Conservation (phyloP, 139 green algal genomes). For the Marvania coccoides region DNA sequence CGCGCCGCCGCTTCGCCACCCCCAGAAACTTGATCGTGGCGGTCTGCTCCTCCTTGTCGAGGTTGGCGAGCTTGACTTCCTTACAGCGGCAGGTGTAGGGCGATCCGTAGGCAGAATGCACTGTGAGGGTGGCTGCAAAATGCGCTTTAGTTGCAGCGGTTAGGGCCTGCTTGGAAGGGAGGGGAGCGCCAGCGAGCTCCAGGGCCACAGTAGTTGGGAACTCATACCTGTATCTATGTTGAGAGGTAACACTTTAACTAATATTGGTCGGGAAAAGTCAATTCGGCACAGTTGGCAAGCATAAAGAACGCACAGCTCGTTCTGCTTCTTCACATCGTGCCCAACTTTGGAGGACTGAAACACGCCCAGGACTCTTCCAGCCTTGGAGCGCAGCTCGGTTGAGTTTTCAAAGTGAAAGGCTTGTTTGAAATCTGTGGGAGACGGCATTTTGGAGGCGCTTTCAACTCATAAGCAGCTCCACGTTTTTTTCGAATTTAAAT, state of each 20-base stretch:
- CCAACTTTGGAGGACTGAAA: neutral
- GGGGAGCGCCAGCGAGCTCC: neutral
- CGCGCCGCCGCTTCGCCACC: neutral
- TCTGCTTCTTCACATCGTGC: neutral
- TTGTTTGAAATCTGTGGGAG: neutral
- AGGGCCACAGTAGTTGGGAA: slow-evolving; percentile 1
- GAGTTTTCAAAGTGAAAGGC: neutral
- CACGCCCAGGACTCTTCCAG: neutral
- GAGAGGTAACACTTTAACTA: neutral
- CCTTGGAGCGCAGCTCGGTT: neutral
- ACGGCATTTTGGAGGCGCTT: slow-evolving; percentile 11
- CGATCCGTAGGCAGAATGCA: slow-evolving; percentile 9
- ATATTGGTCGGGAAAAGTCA: neutral
- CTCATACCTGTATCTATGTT: slow-evolving; percentile 9
- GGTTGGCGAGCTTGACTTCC: neutral
- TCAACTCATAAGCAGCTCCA: no score
- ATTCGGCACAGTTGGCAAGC: neutral
- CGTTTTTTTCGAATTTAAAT: no score
- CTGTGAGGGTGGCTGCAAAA: neutral
- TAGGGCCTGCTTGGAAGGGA: neutral
- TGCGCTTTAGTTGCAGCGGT: neutral
- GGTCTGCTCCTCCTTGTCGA: neutral
- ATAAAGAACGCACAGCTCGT: neutral
- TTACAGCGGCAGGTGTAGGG: slow-evolving; percentile 8
- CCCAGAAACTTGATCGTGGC: neutral